Evolutionary conservation across 108 stramenopile genomes (phyloP), one percentile per base, ranked within the genome.

Genomic region (Hondaea fermentalgiana): DNA sequence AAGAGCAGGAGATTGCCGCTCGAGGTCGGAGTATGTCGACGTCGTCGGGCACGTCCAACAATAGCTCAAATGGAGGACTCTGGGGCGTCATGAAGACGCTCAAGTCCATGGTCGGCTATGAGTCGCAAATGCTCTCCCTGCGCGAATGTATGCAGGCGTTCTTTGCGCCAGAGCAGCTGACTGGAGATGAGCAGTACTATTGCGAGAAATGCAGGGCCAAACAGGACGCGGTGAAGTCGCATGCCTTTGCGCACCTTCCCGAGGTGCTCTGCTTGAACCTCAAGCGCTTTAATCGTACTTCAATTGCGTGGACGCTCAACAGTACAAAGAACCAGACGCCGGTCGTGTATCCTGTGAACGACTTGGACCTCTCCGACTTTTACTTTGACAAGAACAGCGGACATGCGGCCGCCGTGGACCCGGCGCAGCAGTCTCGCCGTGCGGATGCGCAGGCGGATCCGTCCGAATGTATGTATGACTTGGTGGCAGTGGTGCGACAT

Each of bases 241-340:
- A 98, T 60, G 95, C 96, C 88, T 89, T 99, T 3, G 98, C 96
- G 89, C 91, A 96, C 51, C 90, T 96, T 16, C 98, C 98, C 4
- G 97, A 97, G 45, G 96, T 98, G 12, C 93, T 99, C 19, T 97
- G 98, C 69, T 87, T 99, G 59, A 97, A 99, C 90, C 93, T 99
- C 60, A 99, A 99, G 92, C 91, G 99, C 35, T 99, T 99, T 90
- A 83, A 83, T 23, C 45, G 51, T 6, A 83, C 49, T 17, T 21
- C 49, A 3, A 47, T 83, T 12, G 45, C 76, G 14, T 83, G 76
- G 76, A 53, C 76, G 45, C 45, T 83, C n/a, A 83, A 83, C 51
- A 53, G 49, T 12, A 53, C 76, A 6, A 83, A 83, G 51, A 83
- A 83, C 28, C 19, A 25, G 49, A 83, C 76, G 45, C 76, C 76